These are phyloP conservation scores for Fusarium hainanense DNA, from an alignment of 2,329 filamentous ascomycete genomes.

Conservation along the genomic window DNA sequence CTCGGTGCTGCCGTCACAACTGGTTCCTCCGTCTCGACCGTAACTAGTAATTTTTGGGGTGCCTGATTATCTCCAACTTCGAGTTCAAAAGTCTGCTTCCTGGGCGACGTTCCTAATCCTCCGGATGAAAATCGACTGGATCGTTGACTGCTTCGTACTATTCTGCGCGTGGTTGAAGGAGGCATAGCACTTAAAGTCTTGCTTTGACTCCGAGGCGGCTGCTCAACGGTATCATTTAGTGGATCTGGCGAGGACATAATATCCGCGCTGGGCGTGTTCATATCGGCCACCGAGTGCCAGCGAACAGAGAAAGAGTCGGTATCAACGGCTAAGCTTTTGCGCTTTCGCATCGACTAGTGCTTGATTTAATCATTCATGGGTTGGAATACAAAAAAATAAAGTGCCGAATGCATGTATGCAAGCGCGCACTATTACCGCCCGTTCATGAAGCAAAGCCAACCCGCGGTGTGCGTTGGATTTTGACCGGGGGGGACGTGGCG, in stretches of 20 bases:
- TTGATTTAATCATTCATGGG: constrained; percentile 38
- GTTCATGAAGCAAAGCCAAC: constrained; percentile 23
- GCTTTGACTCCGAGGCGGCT: constrained; percentile 7
- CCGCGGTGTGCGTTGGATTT: constrained; percentile 31
- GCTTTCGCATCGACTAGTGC: constrained; percentile 47
- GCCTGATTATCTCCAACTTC: constrained; percentile 63
- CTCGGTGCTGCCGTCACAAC: constrained; percentile 50
- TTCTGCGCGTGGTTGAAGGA: constrained; percentile 54
- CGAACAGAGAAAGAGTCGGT: constrained; percentile 49
- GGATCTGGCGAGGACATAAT: constrained; percentile 64
- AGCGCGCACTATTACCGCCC: constrained; percentile 22
- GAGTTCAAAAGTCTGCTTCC: constrained; percentile 68
- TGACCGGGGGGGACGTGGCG: constrained; percentile 38
- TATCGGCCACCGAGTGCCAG: constrained; percentile 52
- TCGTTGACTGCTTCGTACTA: constrained; percentile 60
- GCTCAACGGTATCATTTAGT: constrained; percentile 54
- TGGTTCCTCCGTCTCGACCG: constrained; percentile 63
- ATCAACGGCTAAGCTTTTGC: constrained; percentile 39
- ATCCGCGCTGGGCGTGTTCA: constrained; percentile 54
- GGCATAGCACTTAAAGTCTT: constrained; percentile 44
- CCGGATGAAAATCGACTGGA: constrained; percentile 53
- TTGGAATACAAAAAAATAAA: constrained; percentile 26
- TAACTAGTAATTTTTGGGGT: constrained; percentile 65
- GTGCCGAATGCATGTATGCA: constrained; percentile 21
- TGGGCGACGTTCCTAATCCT: constrained; percentile 56